Percentiles rank a stretch among this genome's conserved stretches.
phyloP scores from a whole-genome alignment of 208 protist species.

The Leishmania braziliensis region DNA sequence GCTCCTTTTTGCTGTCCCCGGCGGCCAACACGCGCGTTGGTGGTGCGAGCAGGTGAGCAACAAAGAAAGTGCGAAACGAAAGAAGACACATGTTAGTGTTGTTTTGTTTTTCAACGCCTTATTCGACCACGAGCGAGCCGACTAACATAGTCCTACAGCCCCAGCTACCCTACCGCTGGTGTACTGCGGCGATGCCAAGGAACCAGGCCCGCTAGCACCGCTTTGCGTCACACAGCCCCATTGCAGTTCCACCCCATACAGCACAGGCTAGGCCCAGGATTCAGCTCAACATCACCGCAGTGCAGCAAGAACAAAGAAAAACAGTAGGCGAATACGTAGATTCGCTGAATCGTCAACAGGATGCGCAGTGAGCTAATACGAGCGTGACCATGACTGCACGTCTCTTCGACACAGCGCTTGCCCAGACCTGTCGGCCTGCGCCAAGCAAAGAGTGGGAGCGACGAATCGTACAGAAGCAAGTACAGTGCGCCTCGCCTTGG shows the following conservation, averaged over 20 bases:
- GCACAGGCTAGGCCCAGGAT: not conserved
- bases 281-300: not conserved
- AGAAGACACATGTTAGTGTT: not conserved
- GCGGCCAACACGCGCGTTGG: not conserved
- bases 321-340: not conserved
- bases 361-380: not conserved
- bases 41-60: not conserved
- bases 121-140: not conserved
- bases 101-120: too few species aligned
- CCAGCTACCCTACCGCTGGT: not conserved
- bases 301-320: not conserved
- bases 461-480: not conserved
- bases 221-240: not conserved
- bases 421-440: not conserved
- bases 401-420: not conserved
- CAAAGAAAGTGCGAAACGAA: not conserved
- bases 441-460: not conserved
- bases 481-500: not conserved
- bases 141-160: not conserved
- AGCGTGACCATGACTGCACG: not conserved
- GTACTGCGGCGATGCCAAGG: not conserved
- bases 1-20: not conserved
- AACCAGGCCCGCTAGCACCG: not conserved
- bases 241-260: not conserved
- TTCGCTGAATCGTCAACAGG: not conserved